phyloP scores from a whole-genome alignment of 116 monocot species.

The Trichopus zeylanicus region DNA sequence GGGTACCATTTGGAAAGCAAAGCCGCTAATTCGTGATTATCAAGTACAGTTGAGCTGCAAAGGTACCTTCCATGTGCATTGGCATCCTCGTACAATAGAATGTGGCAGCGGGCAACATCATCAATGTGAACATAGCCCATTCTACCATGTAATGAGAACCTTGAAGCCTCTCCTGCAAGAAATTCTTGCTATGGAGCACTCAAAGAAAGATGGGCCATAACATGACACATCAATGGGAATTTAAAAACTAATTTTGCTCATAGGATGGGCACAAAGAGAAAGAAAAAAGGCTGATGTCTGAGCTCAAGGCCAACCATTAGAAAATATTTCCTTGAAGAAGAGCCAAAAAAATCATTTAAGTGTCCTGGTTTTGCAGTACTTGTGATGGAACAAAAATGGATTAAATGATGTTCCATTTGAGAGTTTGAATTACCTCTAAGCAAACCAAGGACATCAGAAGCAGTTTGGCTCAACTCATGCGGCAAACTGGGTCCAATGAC shows the following conservation, averaged over 20 bases:
- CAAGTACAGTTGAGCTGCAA: slow-evolving; percentile 60
- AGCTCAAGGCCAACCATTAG: too few relatives aligned
- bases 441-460: slow-evolving; percentile 45
- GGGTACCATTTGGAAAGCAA: slow-evolving; percentile 44
- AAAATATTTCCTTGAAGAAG: too few relatives aligned
- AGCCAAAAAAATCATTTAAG: too few relatives aligned
- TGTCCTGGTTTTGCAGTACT: too few relatives aligned
- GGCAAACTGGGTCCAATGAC: slow-evolving; percentile 68
- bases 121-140: slow-evolving; percentile 90
- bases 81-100: slow-evolving; percentile 48
- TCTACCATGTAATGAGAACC: slow-evolving; percentile 59
- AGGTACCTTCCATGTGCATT: slow-evolving; percentile 60
- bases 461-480: slow-evolving; percentile 34
- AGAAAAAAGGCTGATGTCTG: too few relatives aligned
- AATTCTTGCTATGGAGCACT: too few relatives aligned
- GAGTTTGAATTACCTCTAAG: slow-evolving; percentile 38
- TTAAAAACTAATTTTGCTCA: too few relatives aligned
- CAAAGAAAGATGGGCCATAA: too few relatives aligned
- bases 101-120: slow-evolving; percentile 76
- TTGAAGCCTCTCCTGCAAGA: slow-evolving; percentile 42
- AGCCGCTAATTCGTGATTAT: slow-evolving; percentile 38
- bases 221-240: too few relatives aligned
- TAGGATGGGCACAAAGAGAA: too few relatives aligned
- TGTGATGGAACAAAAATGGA: too few relatives aligned
- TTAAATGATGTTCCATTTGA: too few relatives aligned